These are phyloP conservation scores for Aspergillus texensis DNA, from an alignment of 2,329 filamentous ascomycete genomes.

Conservation along the genomic window DNA sequence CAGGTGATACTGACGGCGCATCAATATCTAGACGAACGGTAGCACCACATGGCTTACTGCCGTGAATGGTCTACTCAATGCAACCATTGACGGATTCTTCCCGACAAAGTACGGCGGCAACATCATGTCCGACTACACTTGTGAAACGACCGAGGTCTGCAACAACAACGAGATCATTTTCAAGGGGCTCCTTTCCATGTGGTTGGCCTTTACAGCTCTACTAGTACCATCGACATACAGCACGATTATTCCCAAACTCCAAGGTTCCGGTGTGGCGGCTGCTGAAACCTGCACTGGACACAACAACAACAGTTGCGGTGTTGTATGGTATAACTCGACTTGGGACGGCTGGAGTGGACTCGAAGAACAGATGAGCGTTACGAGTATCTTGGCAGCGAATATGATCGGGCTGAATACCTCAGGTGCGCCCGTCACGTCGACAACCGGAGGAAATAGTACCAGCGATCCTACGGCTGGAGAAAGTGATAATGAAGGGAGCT, in stretches of 20 bases:
- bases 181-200: constrained; percentile 71
- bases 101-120: constrained; percentile 45
- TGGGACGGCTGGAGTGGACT: constrained; percentile 65
- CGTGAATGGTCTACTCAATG: constrained; percentile 58
- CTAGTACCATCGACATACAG: constrained; percentile 62
- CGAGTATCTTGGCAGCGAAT: constrained; percentile 65
- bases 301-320: constrained; percentile 63
- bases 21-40: constrained; percentile 34
- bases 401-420: constrained; percentile 53
- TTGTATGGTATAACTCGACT: constrained; percentile 59
- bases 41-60: constrained; percentile 57
- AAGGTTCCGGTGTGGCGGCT: constrained; percentile 61
- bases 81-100: constrained; percentile 56
- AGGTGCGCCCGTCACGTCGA: constrained; percentile 41
- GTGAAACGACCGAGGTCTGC: constrained; percentile 64
- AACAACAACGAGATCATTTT: constrained; percentile 72
- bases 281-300: constrained; percentile 63
- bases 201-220: constrained; percentile 63
- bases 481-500: constrained; percentile 6
- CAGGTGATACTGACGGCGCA: not conserved
- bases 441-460: constrained; percentile 59
- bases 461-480: constrained; percentile 42
- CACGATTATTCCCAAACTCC: constrained; percentile 60
- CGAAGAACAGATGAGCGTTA: constrained; percentile 69
- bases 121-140: constrained; percentile 67